Conservation (phyloP, 2,329 filamentous ascomycete species). For the Ampelomyces quisqualis region DNA sequence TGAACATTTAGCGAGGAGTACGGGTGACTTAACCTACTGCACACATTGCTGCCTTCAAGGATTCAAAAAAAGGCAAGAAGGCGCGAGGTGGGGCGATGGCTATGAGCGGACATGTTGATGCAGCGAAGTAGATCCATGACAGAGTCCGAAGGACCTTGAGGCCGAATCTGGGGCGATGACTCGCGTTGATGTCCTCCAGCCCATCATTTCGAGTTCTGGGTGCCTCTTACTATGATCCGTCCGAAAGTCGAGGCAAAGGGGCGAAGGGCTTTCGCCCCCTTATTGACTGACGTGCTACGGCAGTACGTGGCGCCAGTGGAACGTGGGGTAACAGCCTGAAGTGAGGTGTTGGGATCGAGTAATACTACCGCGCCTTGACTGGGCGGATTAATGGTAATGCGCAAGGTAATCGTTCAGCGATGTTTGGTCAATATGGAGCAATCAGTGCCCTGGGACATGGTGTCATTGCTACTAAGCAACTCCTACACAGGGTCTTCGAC, state of each 20-base stretch:
- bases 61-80: no score
- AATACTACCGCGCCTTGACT: conserved; percentile 11
- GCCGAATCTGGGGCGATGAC: no score
- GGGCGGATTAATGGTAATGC: conserved; percentile 7
- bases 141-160: no score
- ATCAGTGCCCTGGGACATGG: conserved; percentile 17
- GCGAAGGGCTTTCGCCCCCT: conserved; percentile 4
- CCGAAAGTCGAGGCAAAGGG: neutral
- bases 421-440: conserved; percentile 24
- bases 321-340: conserved; percentile 10
- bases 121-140: no score
- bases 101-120: no score
- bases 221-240: no score
- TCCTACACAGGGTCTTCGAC: conserved; percentile 6
- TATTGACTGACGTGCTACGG: conserved; percentile 5
- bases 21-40: no score
- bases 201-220: no score
- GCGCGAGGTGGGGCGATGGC: no score
- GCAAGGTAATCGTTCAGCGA: conserved; percentile 22
- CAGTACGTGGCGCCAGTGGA: conserved; percentile 2
- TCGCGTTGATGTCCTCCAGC: no score
- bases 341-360: conserved; percentile 22
- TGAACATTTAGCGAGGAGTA: no score
- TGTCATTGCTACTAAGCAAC: conserved; percentile 13
- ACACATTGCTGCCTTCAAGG: no score